Evolutionary conservation across 1,284 basidiomycete species (phyloP).

Genomic region (Mycosarcoma mackinlayi): DNA sequence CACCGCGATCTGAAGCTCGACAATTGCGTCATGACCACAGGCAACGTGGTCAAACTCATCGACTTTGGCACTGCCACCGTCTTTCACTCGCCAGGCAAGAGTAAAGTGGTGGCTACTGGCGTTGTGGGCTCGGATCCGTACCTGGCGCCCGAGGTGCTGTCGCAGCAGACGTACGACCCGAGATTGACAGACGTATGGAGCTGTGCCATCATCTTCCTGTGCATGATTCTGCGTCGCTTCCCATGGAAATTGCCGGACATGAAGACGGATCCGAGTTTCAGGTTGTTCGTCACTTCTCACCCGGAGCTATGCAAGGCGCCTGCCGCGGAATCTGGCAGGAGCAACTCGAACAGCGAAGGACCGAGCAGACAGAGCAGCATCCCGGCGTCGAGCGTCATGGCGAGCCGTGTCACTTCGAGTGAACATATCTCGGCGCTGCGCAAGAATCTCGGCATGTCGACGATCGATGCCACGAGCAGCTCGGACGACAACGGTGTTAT

Average conservation of each 20-base stretch:
- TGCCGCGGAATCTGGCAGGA: slow-evolving; percentile 19
- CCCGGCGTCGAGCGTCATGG: slow-evolving; percentile 26
- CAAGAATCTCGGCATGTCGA: slow-evolving; percentile 32
- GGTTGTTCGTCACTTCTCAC: slow-evolving; percentile 89
- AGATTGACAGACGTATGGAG: slow-evolving; percentile 98
- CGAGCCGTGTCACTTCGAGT: slow-evolving; percentile 44
- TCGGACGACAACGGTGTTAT: slow-evolving; percentile 18
- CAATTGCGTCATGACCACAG: slow-evolving; percentile 97
- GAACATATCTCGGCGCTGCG: slow-evolving; percentile 42
- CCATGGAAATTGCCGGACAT: slow-evolving; percentile 98
- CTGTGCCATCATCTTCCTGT: slow-evolving; percentile 98
- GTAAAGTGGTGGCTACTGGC: slow-evolving; percentile 76
- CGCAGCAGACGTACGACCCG: slow-evolving; percentile 85
- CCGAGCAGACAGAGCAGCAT: slow-evolving; percentile 36
- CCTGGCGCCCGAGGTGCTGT: slow-evolving; percentile 95
- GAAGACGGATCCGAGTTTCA: slow-evolving; percentile 90
- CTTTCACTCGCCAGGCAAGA: slow-evolving; percentile 91
- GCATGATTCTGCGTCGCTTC: slow-evolving; percentile 96
- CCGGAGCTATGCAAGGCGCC: slow-evolving; percentile 77
- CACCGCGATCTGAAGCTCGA: slow-evolving; percentile 99
- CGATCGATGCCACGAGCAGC: slow-evolving; percentile 25
- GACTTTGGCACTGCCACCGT: slow-evolving; percentile 99
- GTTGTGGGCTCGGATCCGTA: slow-evolving; percentile 98
- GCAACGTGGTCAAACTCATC: slow-evolving; percentile 97
- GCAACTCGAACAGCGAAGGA: slow-evolving; percentile 18